Evolutionary conservation across 2,329 filamentous ascomycete species (phyloP).

Genomic region (Macrophomina tecta): DNA sequence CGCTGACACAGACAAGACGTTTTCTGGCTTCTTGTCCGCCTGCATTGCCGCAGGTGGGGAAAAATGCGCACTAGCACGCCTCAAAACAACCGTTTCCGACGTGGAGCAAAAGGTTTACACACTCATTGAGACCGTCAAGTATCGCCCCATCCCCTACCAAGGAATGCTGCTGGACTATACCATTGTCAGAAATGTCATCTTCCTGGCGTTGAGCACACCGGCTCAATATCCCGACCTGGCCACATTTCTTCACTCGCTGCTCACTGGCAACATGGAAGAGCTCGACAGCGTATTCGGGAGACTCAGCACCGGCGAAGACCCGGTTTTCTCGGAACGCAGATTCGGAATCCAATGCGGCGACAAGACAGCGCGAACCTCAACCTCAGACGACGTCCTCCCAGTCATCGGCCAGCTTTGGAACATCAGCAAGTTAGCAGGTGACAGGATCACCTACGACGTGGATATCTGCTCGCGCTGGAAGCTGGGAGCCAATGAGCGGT

Average conservation of each 20-base stretch:
- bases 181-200: neutral
- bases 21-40: neutral
- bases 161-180: constrained; percentile 5
- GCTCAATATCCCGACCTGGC: neutral
- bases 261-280: constrained; percentile 1
- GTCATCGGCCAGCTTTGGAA: neutral
- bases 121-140: constrained; percentile 10
- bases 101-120: neutral
- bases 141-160: neutral
- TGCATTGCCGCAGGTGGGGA: constrained; percentile 5
- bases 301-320: neutral
- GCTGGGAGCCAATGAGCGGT: constrained; percentile 32
- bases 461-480: constrained; percentile 37
- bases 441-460: constrained; percentile 32
- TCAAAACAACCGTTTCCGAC: neutral
- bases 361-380: neutral
- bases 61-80: neutral
- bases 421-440: constrained; percentile 29
- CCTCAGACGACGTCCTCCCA: neutral
- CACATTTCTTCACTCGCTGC: neutral
- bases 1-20: neutral
- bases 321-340: neutral
- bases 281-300: neutral
- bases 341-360: constrained; percentile 20
- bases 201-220: neutral